These are phyloP conservation scores for Debaryomyces fabryi DNA, from an alignment of 1,139 yeast genomes.

Conservation along the genomic window DNA sequence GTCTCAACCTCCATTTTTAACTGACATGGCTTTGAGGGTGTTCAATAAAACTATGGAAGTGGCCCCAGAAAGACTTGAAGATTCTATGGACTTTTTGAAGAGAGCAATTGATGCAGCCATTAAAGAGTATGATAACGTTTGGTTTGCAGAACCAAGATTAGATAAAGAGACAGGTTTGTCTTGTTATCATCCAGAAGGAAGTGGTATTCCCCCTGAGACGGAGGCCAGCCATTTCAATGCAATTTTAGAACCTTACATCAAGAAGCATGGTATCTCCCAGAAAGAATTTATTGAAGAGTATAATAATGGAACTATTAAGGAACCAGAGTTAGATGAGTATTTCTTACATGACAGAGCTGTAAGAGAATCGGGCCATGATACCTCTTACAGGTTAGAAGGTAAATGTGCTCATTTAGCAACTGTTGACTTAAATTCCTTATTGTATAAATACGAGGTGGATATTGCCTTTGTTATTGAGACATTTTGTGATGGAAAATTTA, in stretches of 20 bases:
- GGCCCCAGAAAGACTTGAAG: constrained; percentile 33
- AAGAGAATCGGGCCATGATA: constrained; percentile 96
- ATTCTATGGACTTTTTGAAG: constrained; percentile 60
- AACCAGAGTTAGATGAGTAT: constrained; percentile 83
- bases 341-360: constrained; percentile 94
- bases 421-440: constrained; percentile 80
- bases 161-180: constrained; percentile 83
- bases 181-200: constrained; percentile 87
- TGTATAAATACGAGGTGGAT: constrained; percentile 89
- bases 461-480: constrained; percentile 67
- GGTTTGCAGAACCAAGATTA: constrained; percentile 75
- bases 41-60: constrained; percentile 59
- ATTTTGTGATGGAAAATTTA: constrained; percentile 56
- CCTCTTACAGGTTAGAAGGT: constrained; percentile 88
- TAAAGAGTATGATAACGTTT: constrained; percentile 79
- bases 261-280: constrained; percentile 61
- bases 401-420: constrained; percentile 89
- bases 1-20: constrained; percentile 97
- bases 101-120: constrained; percentile 79
- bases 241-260: constrained; percentile 67
- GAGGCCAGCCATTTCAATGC: constrained; percentile 87
- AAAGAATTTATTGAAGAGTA: constrained; percentile 74
- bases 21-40: constrained; percentile 84
- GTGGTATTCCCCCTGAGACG: constrained; percentile 95
- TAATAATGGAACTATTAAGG: constrained; percentile 65